These are phyloP conservation scores for Infundibulicybe gibba DNA, from an alignment of 768 basidiomycete genomes.

Conservation along the genomic window DNA sequence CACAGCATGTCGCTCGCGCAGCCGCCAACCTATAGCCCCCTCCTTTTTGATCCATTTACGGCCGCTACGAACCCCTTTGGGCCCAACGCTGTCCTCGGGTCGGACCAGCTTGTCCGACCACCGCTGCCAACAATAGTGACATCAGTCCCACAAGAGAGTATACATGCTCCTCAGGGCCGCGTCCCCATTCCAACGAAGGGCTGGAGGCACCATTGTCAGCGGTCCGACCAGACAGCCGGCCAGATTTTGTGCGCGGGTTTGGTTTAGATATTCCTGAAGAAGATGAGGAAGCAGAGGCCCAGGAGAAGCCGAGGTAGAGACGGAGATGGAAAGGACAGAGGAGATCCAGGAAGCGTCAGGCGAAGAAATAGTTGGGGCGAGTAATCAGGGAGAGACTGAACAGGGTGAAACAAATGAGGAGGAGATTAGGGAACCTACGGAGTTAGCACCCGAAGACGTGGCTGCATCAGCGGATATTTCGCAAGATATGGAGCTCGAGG, in stretches of 20 bases:
- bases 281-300: slow-evolving; percentile 54
- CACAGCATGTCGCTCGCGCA: slow-evolving; percentile 74
- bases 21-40: slow-evolving; percentile 40
- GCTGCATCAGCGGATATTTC: slow-evolving; percentile 20
- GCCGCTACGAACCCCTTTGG: slow-evolving; percentile 64
- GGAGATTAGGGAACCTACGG: too few relatives aligned
- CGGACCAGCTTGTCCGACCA: slow-evolving; percentile 18
- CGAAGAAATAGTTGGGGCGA: slow-evolving; percentile 10
- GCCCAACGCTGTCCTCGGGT: slow-evolving; percentile 48
- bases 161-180: slow-evolving; percentile 55
- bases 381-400: slow-evolving; percentile 16
- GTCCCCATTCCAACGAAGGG: slow-evolving; percentile 41
- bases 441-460: slow-evolving; percentile 3
- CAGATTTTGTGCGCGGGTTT: slow-evolving; percentile 78
- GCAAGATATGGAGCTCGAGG: slow-evolving; percentile 34
- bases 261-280: slow-evolving; percentile 79
- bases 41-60: slow-evolving; percentile 25
- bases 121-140: slow-evolving; percentile 10
- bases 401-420: too few relatives aligned
- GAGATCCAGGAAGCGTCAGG: slow-evolving; percentile 18
- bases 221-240: slow-evolving; percentile 48
- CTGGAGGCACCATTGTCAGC: slow-evolving; percentile 36
- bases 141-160: slow-evolving; percentile 19
- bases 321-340: slow-evolving; percentile 29
- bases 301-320: slow-evolving; percentile 20